These are phyloP conservation scores for Castanea crenata DNA, from an alignment of 306 rosid species.

Conservation along the genomic window DNA sequence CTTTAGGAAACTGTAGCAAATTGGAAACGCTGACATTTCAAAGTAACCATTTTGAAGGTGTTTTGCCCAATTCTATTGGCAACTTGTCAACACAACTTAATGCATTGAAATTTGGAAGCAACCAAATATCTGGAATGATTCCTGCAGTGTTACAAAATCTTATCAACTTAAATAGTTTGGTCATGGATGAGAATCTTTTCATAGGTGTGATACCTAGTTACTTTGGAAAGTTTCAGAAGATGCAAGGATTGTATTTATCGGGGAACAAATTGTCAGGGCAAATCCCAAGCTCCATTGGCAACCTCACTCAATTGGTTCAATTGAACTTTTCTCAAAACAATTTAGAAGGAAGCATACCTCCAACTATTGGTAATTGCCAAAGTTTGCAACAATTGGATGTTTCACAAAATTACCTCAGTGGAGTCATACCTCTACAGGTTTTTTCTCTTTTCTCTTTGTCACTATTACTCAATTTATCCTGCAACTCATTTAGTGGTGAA, in stretches of 20 bases:
- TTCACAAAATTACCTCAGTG: neutral
- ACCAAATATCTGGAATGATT: neutral
- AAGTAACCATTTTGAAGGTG: neutral
- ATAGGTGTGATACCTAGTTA: neutral
- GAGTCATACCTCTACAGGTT: constrained; percentile 2
- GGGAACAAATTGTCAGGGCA: constrained; percentile 1
- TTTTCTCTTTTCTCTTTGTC: neutral
- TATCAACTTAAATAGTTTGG: neutral
- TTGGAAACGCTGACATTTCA: neutral
- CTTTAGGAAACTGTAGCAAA: neutral
- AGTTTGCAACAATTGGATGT: neutral
- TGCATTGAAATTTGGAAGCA: neutral
- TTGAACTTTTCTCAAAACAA: neutral
- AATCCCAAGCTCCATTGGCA: constrained; percentile 8
- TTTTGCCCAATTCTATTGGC: constrained; percentile 4
- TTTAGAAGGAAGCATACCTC: constrained; percentile 1
- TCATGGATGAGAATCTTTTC: neutral
- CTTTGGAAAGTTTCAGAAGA: neutral
- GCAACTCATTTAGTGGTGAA: constrained; percentile 16
- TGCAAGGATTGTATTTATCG: neutral
- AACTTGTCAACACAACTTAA: constrained; percentile 6
- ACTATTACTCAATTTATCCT: neutral
- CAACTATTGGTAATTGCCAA: neutral
- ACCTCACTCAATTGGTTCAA: neutral
- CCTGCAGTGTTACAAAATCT: neutral